phyloP scores from a whole-genome alignment of 1,284 basidiomycete species.

The Volvariella volvacea region DNA sequence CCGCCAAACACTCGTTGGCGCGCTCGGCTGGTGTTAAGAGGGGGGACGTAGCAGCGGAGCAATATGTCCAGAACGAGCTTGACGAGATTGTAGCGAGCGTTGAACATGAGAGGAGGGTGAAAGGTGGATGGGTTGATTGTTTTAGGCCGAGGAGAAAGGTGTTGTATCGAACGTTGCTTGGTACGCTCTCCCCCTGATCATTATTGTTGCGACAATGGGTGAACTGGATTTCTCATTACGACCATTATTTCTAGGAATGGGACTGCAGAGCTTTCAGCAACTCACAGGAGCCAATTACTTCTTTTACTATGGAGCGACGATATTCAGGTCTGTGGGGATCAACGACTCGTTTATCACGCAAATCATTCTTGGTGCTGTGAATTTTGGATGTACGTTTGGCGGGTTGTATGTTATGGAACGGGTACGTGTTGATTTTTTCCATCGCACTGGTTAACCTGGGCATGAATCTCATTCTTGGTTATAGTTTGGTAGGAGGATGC shows the following conservation, averaged over 20 bases:
- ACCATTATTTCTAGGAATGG: too few species aligned
- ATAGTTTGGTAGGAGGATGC: constrained; percentile 54
- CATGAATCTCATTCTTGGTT: too few species aligned
- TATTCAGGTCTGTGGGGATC: constrained; percentile 67
- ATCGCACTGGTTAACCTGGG: too few species aligned
- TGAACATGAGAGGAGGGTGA: constrained; percentile 38
- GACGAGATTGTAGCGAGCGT: constrained; percentile 45
- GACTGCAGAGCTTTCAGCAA: constrained; percentile 69
- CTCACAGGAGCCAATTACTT: constrained; percentile 70
- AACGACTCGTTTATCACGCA: constrained; percentile 64
- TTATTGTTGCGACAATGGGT: too few species aligned
- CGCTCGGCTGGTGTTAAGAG: constrained; percentile 46
- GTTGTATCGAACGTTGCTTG: constrained; percentile 57
- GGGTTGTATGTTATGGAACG: constrained; percentile 67
- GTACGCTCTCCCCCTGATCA: constrained; percentile 15
- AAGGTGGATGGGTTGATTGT: constrained; percentile 55
- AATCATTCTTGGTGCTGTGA: constrained; percentile 67
- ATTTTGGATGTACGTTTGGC: constrained; percentile 64
- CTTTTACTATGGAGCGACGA: constrained; percentile 68
- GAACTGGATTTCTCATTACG: too few species aligned
- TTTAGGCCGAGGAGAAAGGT: constrained; percentile 48
- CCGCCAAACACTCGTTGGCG: constrained; percentile 48
- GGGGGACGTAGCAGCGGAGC: constrained; percentile 33
- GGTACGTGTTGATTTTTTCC: constrained; percentile 23
- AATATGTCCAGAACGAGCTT: constrained; percentile 40